A percentile compares a stretch with the other conserved stretches of the same genome.
Evolutionary conservation across 2,329 filamentous ascomycete species (phyloP).

Genomic region (Colletotrichum scovillei): DNA sequence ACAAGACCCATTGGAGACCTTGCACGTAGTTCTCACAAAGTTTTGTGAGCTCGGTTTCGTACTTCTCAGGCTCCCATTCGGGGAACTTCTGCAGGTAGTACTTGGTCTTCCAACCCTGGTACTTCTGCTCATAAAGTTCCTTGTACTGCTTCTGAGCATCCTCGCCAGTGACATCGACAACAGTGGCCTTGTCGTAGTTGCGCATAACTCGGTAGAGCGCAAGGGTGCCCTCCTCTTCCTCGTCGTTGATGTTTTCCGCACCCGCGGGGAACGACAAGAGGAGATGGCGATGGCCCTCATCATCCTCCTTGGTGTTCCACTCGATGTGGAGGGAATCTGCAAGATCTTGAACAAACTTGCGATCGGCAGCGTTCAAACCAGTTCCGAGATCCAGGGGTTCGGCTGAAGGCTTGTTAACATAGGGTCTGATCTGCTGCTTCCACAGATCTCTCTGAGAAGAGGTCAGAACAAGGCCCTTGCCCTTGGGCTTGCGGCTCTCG

Average conservation of each 20-base stretch:
- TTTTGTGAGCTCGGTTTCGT: constrained; percentile 78
- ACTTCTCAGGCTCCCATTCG: constrained; percentile 84
- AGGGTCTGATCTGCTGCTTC: constrained; percentile 82
- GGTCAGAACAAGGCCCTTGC: constrained; percentile 77
- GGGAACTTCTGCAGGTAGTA: constrained; percentile 92
- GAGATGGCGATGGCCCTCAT: constrained; percentile 65
- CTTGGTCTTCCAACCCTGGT: constrained; percentile 91
- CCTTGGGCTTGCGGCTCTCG: constrained; percentile 63
- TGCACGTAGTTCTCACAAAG: constrained; percentile 97
- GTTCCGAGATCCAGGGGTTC: constrained; percentile 79
- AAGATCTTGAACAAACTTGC: constrained; percentile 92
- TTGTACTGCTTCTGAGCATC: constrained; percentile 84
- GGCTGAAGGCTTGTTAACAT: constrained; percentile 75
- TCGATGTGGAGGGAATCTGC: constrained; percentile 71
- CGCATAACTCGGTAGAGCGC: constrained; percentile 88
- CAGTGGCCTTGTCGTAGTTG: constrained; percentile 89
- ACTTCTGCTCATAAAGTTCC: constrained; percentile 89
- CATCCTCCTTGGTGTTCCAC: constrained; percentile 69
- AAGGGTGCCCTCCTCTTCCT: constrained; percentile 86
- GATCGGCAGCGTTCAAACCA: constrained; percentile 82
- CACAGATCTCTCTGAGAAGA: constrained; percentile 85
- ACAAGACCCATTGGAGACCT: constrained; percentile 96
- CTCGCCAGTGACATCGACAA: constrained; percentile 82
- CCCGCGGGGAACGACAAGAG: constrained; percentile 59
- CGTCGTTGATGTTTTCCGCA: constrained; percentile 75